These are phyloP conservation scores for Pythium sp. DNA, from an alignment of 352 stramenopile genomes.

Conservation along the genomic window DNA sequence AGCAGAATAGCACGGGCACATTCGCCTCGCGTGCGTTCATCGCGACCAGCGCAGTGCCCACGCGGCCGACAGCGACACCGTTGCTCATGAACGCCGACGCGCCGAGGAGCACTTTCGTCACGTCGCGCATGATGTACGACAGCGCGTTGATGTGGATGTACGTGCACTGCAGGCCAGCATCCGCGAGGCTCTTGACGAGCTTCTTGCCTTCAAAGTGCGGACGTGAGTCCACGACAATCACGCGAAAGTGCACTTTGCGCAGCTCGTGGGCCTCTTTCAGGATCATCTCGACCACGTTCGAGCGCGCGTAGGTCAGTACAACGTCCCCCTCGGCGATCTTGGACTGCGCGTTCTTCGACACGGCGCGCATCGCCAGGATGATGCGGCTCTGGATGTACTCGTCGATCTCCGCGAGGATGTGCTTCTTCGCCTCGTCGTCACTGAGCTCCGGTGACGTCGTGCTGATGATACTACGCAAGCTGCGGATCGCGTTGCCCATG, in stretches of 20 bases:
- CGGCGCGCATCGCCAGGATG: slow-evolving; percentile 87
- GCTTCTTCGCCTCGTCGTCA: slow-evolving; percentile 81
- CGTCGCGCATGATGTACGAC: slow-evolving; percentile 94
- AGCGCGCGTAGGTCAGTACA: slow-evolving; percentile 93
- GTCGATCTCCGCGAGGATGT: slow-evolving; percentile 90
- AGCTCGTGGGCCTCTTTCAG: slow-evolving; percentile 52
- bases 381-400: slow-evolving; percentile 94
- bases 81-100: slow-evolving; percentile 96
- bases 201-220: slow-evolving; percentile 83
- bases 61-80: slow-evolving; percentile 88
- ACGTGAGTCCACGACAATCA: slow-evolving; percentile 94
- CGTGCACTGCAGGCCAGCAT: slow-evolving; percentile 79
- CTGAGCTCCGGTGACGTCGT: slow-evolving; percentile 84
- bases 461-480: slow-evolving; percentile 87
- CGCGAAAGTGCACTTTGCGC: slow-evolving; percentile 63
- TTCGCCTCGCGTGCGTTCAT: slow-evolving; percentile 90
- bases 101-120: slow-evolving; percentile 96
- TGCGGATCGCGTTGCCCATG: slow-evolving; percentile 95
- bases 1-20: slow-evolving; percentile 96
- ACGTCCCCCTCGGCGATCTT: slow-evolving; percentile 93
- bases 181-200: slow-evolving; percentile 67
- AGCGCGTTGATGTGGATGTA: slow-evolving; percentile 96
- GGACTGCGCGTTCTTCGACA: slow-evolving; percentile 81
- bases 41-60: slow-evolving; percentile 92
- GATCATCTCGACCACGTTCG: slow-evolving; percentile 90